Percentiles rank a stretch among this genome's conserved stretches.
These are phyloP conservation scores for Cordyceps militaris DNA, from an alignment of 2,329 filamentous ascomycete genomes.

Conservation along the genomic window DNA sequence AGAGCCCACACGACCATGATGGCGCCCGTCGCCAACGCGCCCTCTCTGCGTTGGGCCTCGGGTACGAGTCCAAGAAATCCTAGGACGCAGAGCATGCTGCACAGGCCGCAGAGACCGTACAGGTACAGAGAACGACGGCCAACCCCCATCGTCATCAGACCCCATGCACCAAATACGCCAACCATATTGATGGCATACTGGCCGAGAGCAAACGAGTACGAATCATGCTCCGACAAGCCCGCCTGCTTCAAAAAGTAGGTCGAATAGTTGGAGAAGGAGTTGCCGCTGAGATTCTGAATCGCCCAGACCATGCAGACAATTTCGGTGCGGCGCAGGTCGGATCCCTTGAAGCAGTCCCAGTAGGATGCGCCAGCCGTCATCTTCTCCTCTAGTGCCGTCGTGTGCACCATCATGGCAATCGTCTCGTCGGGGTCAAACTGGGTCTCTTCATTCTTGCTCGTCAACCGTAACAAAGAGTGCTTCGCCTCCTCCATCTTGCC, in stretches of 20 bases:
- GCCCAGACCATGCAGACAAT: conserved; percentile 59
- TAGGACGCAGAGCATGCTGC: conserved; percentile 70
- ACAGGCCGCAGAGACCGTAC: conserved; percentile 66
- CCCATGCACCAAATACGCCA: conserved; percentile 76
- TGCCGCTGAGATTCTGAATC: conserved; percentile 57
- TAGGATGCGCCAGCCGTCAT: conserved; percentile 70
- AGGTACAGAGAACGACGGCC: conserved; percentile 73
- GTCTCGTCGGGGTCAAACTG: conserved; percentile 79
- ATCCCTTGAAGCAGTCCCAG: conserved; percentile 75
- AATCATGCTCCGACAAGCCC: conserved; percentile 42
- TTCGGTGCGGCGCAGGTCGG: conserved; percentile 69
- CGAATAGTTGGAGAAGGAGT: conserved; percentile 59
- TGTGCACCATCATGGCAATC: conserved; percentile 88
- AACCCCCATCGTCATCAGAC: conserved; percentile 65
- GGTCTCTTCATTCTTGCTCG: conserved; percentile 54
- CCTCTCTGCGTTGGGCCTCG: conserved; percentile 47
- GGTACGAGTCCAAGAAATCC: conserved; percentile 76
- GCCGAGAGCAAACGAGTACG: conserved; percentile 56
- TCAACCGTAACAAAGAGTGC: conserved; percentile 56
- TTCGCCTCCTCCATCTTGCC: conserved; percentile 60
- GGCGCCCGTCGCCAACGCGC: conserved; percentile 69
- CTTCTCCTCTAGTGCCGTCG: conserved; percentile 69
- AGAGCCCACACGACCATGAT: conserved; percentile 82
- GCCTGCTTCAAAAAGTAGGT: conserved; percentile 57
- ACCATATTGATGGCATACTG: conserved; percentile 68